These are phyloP conservation scores for Arctostaphylos glauca DNA, from an alignment of 148 eudicot genomes.

Conservation along the genomic window DNA sequence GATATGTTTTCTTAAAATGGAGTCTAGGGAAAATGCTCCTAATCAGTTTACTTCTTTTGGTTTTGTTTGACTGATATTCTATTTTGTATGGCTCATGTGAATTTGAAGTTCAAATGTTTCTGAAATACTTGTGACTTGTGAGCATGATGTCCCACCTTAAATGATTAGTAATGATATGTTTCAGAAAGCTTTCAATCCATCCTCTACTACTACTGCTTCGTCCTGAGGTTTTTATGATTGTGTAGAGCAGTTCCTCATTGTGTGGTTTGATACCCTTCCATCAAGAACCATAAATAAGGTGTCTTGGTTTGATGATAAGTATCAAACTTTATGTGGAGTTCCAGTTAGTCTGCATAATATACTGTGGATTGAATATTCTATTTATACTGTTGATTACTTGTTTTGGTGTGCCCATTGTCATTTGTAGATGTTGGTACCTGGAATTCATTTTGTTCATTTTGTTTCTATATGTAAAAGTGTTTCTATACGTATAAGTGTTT, in stretches of 20 bases:
- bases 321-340: slow-evolving; percentile 17
- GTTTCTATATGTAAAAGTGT: neutral
- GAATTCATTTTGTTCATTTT: slow-evolving; percentile 14
- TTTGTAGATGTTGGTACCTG: slow-evolving; percentile 12
- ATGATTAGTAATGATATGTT: too few species aligned
- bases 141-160: too few species aligned
- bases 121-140: too few species aligned
- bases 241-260: neutral
- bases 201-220: slow-evolving; percentile 28
- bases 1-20: too few species aligned
- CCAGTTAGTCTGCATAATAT: neutral
- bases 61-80: too few species aligned
- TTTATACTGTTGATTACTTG: neutral
- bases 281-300: slow-evolving; percentile 14
- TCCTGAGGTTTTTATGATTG: slow-evolving; percentile 28
- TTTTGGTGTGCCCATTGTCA: neutral
- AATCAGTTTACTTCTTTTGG: too few species aligned
- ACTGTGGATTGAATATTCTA: slow-evolving; percentile 5
- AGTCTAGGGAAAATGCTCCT: too few species aligned
- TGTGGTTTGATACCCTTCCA: slow-evolving; percentile 2
- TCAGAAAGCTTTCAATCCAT: slow-evolving; percentile 68
- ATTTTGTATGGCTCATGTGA: too few species aligned
- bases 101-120: too few species aligned
- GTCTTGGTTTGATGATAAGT: neutral
- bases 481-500: neutral